A percentile compares a stretch with the other conserved stretches of the same genome.
phyloP scores from a whole-genome alignment of 495 filamentous ascomycete species.

The Aspergillus taichungensis region DNA sequence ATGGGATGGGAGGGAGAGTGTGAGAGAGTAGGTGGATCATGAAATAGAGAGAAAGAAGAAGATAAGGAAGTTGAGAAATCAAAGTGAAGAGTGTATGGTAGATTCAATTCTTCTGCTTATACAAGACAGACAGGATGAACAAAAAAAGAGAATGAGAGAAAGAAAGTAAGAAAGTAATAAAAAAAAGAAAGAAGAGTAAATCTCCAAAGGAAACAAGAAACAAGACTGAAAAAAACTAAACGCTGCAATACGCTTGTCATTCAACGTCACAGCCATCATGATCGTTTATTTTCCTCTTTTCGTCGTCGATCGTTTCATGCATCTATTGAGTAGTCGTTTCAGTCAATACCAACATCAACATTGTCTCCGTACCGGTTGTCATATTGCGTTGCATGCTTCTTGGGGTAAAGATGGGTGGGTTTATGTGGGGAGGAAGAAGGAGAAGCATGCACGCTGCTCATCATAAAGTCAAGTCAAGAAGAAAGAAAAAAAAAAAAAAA shows the following conservation, averaged over 20 bases:
- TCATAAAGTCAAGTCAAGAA: not conserved
- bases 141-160: too few relatives aligned
- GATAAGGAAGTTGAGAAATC: slow-evolving; percentile 13
- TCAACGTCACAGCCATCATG: slow-evolving; percentile 6
- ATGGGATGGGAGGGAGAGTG: too few relatives aligned
- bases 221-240: slow-evolving; percentile 1
- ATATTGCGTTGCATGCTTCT: slow-evolving; percentile 3
- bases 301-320: too few relatives aligned
- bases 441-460: slow-evolving; percentile 3
- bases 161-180: not conserved
- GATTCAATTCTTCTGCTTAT: not conserved
- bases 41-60: slow-evolving; percentile 14
- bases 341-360: slow-evolving; percentile 17
- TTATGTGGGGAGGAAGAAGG: slow-evolving; percentile 1
- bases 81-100: not conserved
- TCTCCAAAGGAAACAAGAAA: not conserved
- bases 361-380: slow-evolving; percentile 17
- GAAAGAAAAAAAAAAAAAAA: not conserved
- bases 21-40: slow-evolving; percentile 5
- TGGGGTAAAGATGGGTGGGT: not conserved
- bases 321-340: slow-evolving; percentile 8
- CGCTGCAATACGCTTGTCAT: not conserved
- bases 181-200: slow-evolving; percentile 5
- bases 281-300: slow-evolving; percentile 3
- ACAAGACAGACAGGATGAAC: too few relatives aligned